Conservation (phyloP, 371 early-diverging fungal genomes). For the Astathelohania contejeani region DNA sequence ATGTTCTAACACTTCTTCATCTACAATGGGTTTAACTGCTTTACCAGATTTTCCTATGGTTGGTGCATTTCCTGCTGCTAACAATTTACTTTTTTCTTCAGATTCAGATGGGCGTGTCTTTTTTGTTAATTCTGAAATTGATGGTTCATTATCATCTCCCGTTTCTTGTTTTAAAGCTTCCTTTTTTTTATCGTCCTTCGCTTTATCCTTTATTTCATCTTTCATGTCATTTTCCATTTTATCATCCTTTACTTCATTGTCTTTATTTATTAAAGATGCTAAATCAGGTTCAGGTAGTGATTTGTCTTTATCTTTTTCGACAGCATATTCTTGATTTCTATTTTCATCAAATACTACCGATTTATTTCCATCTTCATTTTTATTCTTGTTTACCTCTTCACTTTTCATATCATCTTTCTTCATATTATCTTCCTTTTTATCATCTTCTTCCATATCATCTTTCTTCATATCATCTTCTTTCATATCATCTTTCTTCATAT, state of each 20-base stretch:
- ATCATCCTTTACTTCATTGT: not conserved
- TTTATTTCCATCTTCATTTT: not conserved
- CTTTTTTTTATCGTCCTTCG: not conserved
- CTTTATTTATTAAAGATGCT: not conserved
- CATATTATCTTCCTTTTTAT: not conserved
- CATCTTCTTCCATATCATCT: not conserved
- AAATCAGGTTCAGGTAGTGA: not conserved
- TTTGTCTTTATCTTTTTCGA: constrained; percentile 1
- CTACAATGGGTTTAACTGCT: not conserved
- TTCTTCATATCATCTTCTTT: not conserved
- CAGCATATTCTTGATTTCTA: constrained; percentile 2
- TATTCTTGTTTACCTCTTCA: not conserved
- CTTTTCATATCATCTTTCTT: not conserved
- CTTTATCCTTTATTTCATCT: not conserved
- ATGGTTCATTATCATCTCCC: not conserved
- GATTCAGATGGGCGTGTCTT: not conserved
- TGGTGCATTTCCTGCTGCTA: not conserved
- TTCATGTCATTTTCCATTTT: not conserved
- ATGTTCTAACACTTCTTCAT: constrained; percentile 1
- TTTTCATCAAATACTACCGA: not conserved
- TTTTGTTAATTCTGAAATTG: not conserved
- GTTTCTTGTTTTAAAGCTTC: not conserved
- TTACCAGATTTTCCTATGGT: not conserved
- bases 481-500: constrained; percentile 5
- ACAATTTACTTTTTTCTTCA: not conserved